phyloP scores from a whole-genome alignment of 257 asterid species.

The Solanum appendiculatum region DNA sequence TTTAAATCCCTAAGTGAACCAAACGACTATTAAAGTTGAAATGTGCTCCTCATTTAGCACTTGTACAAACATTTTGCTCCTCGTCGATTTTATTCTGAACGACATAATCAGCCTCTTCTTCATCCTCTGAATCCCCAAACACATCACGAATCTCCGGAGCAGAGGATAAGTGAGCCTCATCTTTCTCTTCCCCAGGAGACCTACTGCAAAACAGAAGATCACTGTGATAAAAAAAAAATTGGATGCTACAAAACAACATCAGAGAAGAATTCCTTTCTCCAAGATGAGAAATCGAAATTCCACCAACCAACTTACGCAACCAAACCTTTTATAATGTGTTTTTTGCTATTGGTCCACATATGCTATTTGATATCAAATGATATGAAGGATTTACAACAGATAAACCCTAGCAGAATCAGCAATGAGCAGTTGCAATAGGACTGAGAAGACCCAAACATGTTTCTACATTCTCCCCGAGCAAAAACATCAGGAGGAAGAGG shows the following conservation, averaged over 20 bases:
- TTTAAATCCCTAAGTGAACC: not conserved
- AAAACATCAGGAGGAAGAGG: not conserved
- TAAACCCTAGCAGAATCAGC: not conserved
- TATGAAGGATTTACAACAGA: not conserved
- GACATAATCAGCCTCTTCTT: slow-evolving; percentile 49
- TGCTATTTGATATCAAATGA: not conserved
- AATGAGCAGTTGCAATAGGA: not conserved
- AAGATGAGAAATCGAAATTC: not conserved
- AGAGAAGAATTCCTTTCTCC: not conserved
- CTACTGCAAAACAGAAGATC: slow-evolving; percentile 23
- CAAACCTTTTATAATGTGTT: not conserved
- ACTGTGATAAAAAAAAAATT: not conserved
- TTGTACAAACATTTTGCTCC: slow-evolving; percentile 38
- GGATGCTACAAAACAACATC: not conserved
- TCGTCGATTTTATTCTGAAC: slow-evolving; percentile 45
- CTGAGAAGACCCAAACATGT: not conserved
- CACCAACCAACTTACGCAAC: not conserved
- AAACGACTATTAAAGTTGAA: not conserved
- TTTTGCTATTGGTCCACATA: not conserved
- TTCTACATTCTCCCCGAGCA: not conserved
- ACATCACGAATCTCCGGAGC: slow-evolving; percentile 91
- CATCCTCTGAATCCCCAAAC: slow-evolving; percentile 85
- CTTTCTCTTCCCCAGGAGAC: slow-evolving; percentile 54
- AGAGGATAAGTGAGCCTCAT: slow-evolving; percentile 46
- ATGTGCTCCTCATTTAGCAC: not conserved